Conservation (phyloP, 176 grass and related monocot species). For the Avena eriantha region DNA sequence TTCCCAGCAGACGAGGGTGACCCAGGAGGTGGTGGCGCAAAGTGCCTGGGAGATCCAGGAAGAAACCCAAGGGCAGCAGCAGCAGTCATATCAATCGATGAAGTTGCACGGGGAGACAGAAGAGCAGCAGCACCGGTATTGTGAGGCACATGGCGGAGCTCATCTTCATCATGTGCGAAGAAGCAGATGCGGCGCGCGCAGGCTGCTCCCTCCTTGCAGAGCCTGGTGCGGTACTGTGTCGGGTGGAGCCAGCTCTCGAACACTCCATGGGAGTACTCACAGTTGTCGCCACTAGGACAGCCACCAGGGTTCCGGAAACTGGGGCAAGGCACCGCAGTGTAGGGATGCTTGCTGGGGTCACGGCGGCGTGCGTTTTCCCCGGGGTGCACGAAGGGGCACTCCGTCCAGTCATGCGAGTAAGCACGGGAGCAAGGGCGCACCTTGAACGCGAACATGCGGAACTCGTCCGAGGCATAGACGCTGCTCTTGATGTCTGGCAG, state of each 20-base stretch:
- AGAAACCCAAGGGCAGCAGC: constrained; percentile 64
- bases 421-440: constrained; percentile 87
- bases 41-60: constrained; percentile 58
- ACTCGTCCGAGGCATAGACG: constrained; percentile 81
- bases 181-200: constrained; percentile 89
- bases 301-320: constrained; percentile 78
- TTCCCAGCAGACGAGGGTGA: constrained; percentile 60
- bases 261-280: constrained; percentile 87
- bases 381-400: constrained; percentile 89
- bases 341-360: constrained; percentile 77
- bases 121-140: constrained; percentile 62
- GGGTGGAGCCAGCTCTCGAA: constrained; percentile 98
- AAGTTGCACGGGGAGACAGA: constrained; percentile 68
- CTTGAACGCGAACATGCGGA: constrained; percentile 92
- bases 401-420: constrained; percentile 92
- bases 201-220: constrained; percentile 75
- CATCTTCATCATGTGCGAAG: constrained; percentile 83
- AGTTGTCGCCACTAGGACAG: constrained; percentile 71
- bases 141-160: constrained; percentile 75
- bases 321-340: constrained; percentile 86
- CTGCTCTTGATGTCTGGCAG: constrained; percentile 88
- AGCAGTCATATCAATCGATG: constrained; percentile 76
- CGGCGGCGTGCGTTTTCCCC: constrained; percentile 89
- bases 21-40: constrained; percentile 54
- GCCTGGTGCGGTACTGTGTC: constrained; percentile 86